Percentiles rank a stretch among this genome's conserved stretches.
These are phyloP conservation scores for Bruguiera gymnorhiza DNA, from an alignment of 345 rosid species.

Conservation along the genomic window DNA sequence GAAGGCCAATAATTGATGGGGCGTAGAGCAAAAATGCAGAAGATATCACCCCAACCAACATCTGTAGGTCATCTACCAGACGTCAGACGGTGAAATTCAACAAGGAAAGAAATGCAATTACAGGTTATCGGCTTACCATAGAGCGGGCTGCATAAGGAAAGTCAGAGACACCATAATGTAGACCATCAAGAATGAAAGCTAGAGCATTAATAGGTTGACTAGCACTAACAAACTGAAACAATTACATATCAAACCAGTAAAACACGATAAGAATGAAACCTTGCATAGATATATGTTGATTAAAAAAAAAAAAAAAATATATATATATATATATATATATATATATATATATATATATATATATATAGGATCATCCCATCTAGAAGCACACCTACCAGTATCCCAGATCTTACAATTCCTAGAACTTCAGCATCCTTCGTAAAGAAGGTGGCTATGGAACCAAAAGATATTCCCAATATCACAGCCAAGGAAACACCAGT, in stretches of 20 bases:
- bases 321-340: too few relatives aligned
- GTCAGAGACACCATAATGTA: conserved; percentile 91
- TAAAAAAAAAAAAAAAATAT: background rate
- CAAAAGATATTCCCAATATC: conserved; percentile 62
- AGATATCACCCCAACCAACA: conserved; percentile 23
- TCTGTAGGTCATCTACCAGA: background rate
- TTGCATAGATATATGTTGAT: background rate
- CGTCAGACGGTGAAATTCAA: background rate
- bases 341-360: background rate
- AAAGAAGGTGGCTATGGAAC: conserved; percentile 67
- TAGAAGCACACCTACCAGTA: conserved; percentile 50
- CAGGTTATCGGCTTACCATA: conserved; percentile 45
- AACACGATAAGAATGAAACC: background rate
- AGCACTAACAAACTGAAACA: conserved; percentile 69
- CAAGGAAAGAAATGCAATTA: background rate
- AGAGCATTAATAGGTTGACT: conserved; percentile 89
- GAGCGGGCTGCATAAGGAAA: conserved; percentile 83
- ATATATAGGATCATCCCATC: background rate
- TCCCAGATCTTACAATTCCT: conserved; percentile 63
- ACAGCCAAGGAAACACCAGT: conserved; percentile 67
- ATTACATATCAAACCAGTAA: conserved; percentile 4
- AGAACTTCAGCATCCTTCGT: conserved; percentile 75
- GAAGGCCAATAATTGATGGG: conserved; percentile 56
- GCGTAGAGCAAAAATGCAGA: conserved; percentile 61
- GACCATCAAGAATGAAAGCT: conserved; percentile 91